phyloP scores from a whole-genome alignment of 805 yeast genomes.

The Myxozyma geophila region DNA sequence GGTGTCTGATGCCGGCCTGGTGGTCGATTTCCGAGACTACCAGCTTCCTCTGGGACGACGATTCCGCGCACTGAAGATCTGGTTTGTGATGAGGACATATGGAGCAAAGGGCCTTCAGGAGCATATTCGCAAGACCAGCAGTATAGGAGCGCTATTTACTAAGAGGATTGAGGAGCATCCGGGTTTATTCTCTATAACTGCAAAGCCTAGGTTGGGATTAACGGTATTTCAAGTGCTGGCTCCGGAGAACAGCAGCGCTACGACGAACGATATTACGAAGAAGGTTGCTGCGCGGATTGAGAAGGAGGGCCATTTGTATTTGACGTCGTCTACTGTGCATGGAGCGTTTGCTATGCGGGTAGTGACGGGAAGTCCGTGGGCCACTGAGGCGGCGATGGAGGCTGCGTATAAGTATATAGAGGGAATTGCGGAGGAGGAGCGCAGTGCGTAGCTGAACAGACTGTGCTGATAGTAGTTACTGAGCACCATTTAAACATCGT shows the following conservation, averaged over 20 bases:
- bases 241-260: slow-evolving; percentile 1
- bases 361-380: slow-evolving; percentile 38
- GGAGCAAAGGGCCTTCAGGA: slow-evolving; percentile 35
- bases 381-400: slow-evolving; percentile 27
- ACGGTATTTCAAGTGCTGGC: slow-evolving; percentile 37
- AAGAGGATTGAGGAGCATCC: slow-evolving; percentile 18
- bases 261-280: slow-evolving; percentile 29
- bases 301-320: slow-evolving; percentile 29
- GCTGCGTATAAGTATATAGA: slow-evolving; percentile 23
- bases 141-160: slow-evolving; percentile 31
- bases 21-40: slow-evolving; percentile 39
- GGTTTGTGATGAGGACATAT: slow-evolving; percentile 40
- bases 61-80: slow-evolving; percentile 38
- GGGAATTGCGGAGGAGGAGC: slow-evolving; percentile 29
- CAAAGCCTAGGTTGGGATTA: slow-evolving; percentile 35
- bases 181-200: slow-evolving; percentile 27
- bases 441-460: neutral
- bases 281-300: slow-evolving; percentile 30
- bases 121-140: slow-evolving; percentile 32
- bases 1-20: slow-evolving; percentile 37
- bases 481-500: no score
- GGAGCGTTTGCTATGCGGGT: slow-evolving; percentile 31
- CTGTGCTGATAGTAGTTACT: no score
- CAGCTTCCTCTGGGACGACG: slow-evolving; percentile 39
- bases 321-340: slow-evolving; percentile 34